Percentiles rank a stretch among this genome's conserved stretches.
Conservation (phyloP, 1,284 basidiomycete genomes). For the Austroboletus olivaceoglutinosus region DNA sequence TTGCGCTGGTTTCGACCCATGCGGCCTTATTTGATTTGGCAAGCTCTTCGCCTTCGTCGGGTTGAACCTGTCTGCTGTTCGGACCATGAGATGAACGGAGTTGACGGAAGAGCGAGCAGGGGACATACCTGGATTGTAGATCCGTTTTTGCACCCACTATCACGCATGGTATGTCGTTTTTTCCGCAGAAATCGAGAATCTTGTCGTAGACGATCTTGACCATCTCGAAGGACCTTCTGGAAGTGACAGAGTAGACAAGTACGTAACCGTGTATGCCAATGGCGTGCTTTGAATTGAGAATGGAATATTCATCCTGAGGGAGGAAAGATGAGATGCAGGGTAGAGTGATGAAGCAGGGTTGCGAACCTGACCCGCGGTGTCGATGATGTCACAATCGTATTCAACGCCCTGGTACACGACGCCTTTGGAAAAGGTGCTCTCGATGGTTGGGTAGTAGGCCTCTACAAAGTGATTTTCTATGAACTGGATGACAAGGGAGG, state of each 20-base stretch:
- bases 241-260: constrained; percentile 94
- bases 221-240: constrained; percentile 94
- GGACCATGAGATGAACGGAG: constrained; percentile 27
- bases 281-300: constrained; percentile 79
- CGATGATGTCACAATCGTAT: constrained; percentile 96
- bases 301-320: constrained; percentile 75
- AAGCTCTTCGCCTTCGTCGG: constrained; percentile 72
- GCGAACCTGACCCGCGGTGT: constrained; percentile 89
- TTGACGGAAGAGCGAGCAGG: constrained; percentile 11
- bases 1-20: constrained; percentile 88
- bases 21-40: constrained; percentile 73
- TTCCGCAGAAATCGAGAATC: constrained; percentile 92
- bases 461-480: constrained; percentile 72
- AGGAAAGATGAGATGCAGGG: background rate
- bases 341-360: background rate
- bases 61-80: constrained; percentile 70
- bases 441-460: constrained; percentile 94
- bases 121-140: constrained; percentile 65
- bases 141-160: constrained; percentile 96
- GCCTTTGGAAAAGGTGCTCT: constrained; percentile 83
- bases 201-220: constrained; percentile 95
- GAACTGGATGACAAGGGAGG: constrained; percentile 73
- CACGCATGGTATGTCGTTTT: constrained; percentile 89
- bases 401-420: constrained; percentile 83
- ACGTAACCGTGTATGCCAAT: constrained; percentile 85